Evolutionary conservation across 2,329 filamentous ascomycete genomes (phyloP).

Genomic region (Paecilomyces fulvus): DNA sequence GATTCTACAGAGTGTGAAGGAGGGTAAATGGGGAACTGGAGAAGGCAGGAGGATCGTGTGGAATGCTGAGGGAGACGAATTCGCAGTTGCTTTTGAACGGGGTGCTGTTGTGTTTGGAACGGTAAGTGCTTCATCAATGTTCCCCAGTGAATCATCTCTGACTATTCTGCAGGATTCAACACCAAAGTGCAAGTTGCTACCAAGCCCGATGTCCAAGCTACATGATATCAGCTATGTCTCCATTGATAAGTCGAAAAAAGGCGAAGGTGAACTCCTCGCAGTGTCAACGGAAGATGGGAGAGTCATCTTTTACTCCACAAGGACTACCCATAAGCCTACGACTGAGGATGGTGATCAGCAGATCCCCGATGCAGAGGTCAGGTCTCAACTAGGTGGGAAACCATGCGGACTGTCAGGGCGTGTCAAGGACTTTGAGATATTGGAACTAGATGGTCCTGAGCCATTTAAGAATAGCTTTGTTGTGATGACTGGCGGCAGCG

Average conservation of each 20-base stretch:
- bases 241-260: slow-evolving; percentile 34
- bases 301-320: slow-evolving; percentile 73
- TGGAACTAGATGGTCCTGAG: slow-evolving; percentile 37
- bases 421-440: slow-evolving; percentile 79
- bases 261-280: slow-evolving; percentile 53
- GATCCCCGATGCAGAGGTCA: slow-evolving; percentile 50
- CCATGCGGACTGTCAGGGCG: slow-evolving; percentile 58
- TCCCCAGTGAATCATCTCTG: not conserved
- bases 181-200: slow-evolving; percentile 65
- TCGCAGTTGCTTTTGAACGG: slow-evolving; percentile 80
- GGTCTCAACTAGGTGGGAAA: slow-evolving; percentile 73
- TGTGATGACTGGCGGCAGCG: slow-evolving; percentile 70
- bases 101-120: slow-evolving; percentile 79
- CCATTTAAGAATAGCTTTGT: slow-evolving; percentile 38
- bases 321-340: slow-evolving; percentile 28
- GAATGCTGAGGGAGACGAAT: slow-evolving; percentile 70
- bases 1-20: slow-evolving; percentile 65
- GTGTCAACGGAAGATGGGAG: slow-evolving; percentile 86
- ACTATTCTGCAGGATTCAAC: slow-evolving; percentile 54
- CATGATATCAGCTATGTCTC: slow-evolving; percentile 70
- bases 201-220: slow-evolving; percentile 64
- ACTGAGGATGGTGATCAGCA: slow-evolving; percentile 42
- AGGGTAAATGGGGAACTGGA: slow-evolving; percentile 66
- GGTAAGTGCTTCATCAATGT: slow-evolving; percentile 29
- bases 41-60: slow-evolving; percentile 78